Base-by-base conservation (phyloP, 164 flowering plant species). In the Berberis vulgaris region DNA sequence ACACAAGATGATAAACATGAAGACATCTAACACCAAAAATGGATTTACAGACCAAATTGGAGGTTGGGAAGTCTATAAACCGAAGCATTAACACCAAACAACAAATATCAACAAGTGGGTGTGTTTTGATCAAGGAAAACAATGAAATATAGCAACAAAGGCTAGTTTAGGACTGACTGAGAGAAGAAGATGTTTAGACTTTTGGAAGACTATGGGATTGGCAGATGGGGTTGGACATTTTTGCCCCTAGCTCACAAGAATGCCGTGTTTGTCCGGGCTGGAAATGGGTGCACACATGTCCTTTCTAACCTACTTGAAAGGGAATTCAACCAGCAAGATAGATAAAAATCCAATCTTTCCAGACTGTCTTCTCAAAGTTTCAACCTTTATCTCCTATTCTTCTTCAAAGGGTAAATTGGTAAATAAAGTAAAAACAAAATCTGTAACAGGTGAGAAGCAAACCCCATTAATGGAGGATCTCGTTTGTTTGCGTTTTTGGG, bases 211-310 rank as follows among this genome's bases (percentile, higher is more conserved):
- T 5, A 46, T 46, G 54, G n/a, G 11, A 52, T 4, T 52, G 11
- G n/a, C 3, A 52, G 54, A 64, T 66, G 43, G 57, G 65, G 42
- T 41, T 50, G 76, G 62, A 46, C 69, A 57, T 72, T 64, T 72
- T 73, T 74, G 80, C 81, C 80, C 67, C 75, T 82, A 26, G 26
- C 83, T 86, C 95, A 86, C 85, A 86, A 70, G 88, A 82, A 63
- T 82, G 83, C 82, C 87, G 77, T 84, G 86, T 82, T 81, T 75
- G 76, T 83, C 68, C 63, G 74, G 71, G 88, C 79, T 80, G 81
- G 74, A 73, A 60, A 65, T 59, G 45, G 57, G 60, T 45, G 41
- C 43, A 43, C 44, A 49, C 65, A 54, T 50, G 46, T 62, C 65
- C 54, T 52, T 12, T 7, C 54, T 52, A 26, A 4, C 5, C 50